Evolutionary conservation across 495 filamentous ascomycete species (phyloP), one percentile per base, ranked within the genome.

Genomic region (Podospora anserina): DNA sequence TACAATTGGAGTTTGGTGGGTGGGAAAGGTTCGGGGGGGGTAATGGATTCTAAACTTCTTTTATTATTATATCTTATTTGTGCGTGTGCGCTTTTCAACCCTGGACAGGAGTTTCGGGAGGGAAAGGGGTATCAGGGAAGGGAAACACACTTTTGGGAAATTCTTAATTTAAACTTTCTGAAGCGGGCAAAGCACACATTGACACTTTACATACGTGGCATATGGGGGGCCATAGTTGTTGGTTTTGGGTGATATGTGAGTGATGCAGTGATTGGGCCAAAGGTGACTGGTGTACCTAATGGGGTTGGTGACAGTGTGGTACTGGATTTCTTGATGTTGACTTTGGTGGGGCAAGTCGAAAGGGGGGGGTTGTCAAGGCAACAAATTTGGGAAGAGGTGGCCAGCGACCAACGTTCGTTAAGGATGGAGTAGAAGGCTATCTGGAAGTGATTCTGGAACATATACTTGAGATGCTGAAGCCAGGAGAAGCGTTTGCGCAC

Each of bases 1-100:
- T 59, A 59, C 19, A 27, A 27, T 23, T 59, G 56, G 56, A 59
- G 56, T 59, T 59, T 59, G 26, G 56, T 59, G 26, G 56, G 56
- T 59, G 19, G 56, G 19, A 59, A 59, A 4, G 56, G 13, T 59
- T 27, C 18, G 56, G 56, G 19, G 56, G 56, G 56, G 56, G 56
- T 59, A 59, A 59, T 59, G 56, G 39, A 18, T 49, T 49, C 7
- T 5, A 7, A 6, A 32, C 30, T 32, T 32, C 30, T 32, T 7
- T 6, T 11, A 39, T 39, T 39, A 11, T 6, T 11, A 13, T 49
- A 49, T 49, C 13, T 49, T 49, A 49, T 49, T 49, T 49, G 39
- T 49, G 30, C 13, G 39, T 49, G 23, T 23, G 23, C 23, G 23
- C 2, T 49, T 49, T 49, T 49, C 39, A 7, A 32, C 39, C 39